phyloP scores from a whole-genome alignment of 768 basidiomycete genomes.

The Pleurotus sapidus region DNA sequence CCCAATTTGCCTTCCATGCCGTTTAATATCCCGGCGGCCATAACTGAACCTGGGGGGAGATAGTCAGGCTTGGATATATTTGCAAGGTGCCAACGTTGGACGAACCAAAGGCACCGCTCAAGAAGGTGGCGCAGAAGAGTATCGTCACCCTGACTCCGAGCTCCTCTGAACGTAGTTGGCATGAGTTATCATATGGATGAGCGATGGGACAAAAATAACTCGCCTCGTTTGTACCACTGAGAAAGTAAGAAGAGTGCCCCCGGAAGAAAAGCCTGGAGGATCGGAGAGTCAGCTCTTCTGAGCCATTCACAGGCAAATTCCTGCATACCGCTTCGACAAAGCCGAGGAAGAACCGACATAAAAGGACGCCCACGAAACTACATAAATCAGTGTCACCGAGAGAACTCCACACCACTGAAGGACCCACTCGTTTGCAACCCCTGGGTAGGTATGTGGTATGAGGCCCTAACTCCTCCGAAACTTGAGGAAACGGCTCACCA shows the following conservation, averaged over 20 bases:
- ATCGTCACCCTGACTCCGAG: conserved; percentile 28
- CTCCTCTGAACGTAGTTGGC: background rate
- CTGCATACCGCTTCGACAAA: conserved; percentile 37
- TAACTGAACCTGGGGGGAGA: conserved; percentile 21
- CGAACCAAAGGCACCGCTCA: conserved; percentile 50
- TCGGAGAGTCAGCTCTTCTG: conserved; percentile 25
- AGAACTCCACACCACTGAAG: background rate
- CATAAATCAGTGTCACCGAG: background rate
- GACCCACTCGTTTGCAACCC: conserved; percentile 24
- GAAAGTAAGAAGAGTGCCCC: conserved; percentile 29
- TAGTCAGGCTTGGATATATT: background rate
- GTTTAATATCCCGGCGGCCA: conserved; percentile 44
- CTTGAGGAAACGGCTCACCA: conserved; percentile 15
- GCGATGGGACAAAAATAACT: background rate
- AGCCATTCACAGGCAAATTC: conserved; percentile 25
- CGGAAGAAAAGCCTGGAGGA: conserved; percentile 27
- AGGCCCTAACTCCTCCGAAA: background rate
- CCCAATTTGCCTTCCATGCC: conserved; percentile 43
- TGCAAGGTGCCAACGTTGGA: background rate
- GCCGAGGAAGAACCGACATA: conserved; percentile 44
- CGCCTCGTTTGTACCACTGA: conserved; percentile 36
- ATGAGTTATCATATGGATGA: background rate
- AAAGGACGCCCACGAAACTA: conserved; percentile 38
- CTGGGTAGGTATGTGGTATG: conserved; percentile 2
- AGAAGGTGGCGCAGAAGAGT: conserved; percentile 46